phyloP scores from a whole-genome alignment of 2,329 filamentous ascomycete genomes.

The Diaporthe citriasiana region DNA sequence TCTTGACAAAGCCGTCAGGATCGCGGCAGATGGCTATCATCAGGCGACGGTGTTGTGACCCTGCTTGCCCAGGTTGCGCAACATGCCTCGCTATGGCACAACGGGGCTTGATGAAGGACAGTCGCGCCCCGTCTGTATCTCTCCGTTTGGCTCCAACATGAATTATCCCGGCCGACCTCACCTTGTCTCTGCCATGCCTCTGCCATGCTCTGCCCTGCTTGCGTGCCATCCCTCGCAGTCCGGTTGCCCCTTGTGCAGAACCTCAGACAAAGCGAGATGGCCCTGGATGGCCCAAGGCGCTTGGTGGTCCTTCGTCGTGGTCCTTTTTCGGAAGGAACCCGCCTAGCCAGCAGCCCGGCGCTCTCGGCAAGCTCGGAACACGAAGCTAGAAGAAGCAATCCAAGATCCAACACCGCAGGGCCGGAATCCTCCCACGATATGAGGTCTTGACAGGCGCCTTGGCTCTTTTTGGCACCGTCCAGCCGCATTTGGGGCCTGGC shows the following conservation, averaged over 20 bases:
- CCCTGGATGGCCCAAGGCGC: slow-evolving; percentile 31
- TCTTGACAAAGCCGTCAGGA: background rate
- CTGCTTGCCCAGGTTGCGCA: background rate
- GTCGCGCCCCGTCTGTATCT: slow-evolving; percentile 7
- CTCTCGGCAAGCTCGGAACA: slow-evolving; percentile 38
- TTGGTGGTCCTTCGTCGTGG: slow-evolving; percentile 15
- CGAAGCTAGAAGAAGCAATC: slow-evolving; percentile 23
- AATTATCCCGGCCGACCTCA: slow-evolving; percentile 29
- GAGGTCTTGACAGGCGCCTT: slow-evolving; percentile 26
- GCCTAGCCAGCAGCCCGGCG: background rate
- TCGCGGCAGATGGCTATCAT: slow-evolving; percentile 12
- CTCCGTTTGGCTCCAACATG: slow-evolving; percentile 14
- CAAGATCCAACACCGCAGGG: slow-evolving; percentile 15
- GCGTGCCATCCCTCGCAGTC: background rate
- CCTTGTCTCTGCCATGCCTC: slow-evolving; percentile 23
- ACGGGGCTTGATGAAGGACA: slow-evolving; percentile 36
- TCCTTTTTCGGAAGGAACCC: slow-evolving; percentile 35
- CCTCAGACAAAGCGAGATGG: slow-evolving; percentile 42
- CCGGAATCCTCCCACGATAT: slow-evolving; percentile 6
- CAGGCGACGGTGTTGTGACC: slow-evolving; percentile 30
- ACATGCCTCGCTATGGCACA: slow-evolving; percentile 11
- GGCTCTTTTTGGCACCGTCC: slow-evolving; percentile 27
- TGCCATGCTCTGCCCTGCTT: slow-evolving; percentile 13
- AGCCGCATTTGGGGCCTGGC: slow-evolving; percentile 6
- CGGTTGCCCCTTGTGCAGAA: slow-evolving; percentile 35